Conservation (phyloP, 345 rosid species). For the Arabidopsis arenosa region DNA sequence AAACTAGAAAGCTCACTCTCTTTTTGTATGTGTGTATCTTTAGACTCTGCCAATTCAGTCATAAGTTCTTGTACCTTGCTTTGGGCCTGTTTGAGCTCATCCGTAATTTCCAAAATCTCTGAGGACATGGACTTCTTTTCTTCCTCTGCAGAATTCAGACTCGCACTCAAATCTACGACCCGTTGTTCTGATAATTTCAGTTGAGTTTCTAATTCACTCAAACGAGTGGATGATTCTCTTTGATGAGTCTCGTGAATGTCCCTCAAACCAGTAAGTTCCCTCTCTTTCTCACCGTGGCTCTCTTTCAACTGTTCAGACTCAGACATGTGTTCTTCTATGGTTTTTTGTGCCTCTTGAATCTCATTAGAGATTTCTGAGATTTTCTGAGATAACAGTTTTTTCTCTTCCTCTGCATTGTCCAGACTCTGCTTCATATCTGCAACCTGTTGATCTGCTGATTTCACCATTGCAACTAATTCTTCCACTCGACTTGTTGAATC, state of each 20-base stretch:
- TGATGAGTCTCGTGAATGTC: slow-evolving; percentile 52
- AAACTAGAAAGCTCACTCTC: slow-evolving; percentile 63
- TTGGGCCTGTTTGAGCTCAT: slow-evolving; percentile 57
- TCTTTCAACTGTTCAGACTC: slow-evolving; percentile 54
- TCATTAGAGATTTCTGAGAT: slow-evolving; percentile 56
- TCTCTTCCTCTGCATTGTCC: slow-evolving; percentile 56
- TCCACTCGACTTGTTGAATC: slow-evolving; percentile 48
- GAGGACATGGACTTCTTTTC: slow-evolving; percentile 62
- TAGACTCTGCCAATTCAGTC: slow-evolving; percentile 52
- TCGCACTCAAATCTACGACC: slow-evolving; percentile 52
- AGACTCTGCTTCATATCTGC: slow-evolving; percentile 55
- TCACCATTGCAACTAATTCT: slow-evolving; percentile 33
- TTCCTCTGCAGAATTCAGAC: slow-evolving; percentile 54
- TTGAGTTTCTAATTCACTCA: slow-evolving; percentile 39
- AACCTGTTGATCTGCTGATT: slow-evolving; percentile 55
- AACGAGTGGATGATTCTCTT: slow-evolving; percentile 53
- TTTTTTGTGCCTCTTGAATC: slow-evolving; percentile 55
- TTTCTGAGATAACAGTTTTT: slow-evolving; percentile 56
- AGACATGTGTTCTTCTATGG: slow-evolving; percentile 47
- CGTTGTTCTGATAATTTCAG: slow-evolving; percentile 49
- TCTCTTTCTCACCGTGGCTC: slow-evolving; percentile 46
- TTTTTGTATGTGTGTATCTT: slow-evolving; percentile 54
- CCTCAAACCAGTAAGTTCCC: slow-evolving; percentile 55
- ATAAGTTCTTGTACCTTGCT: slow-evolving; percentile 46
- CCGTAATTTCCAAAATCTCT: slow-evolving; percentile 55